A percentile compares a stretch with the other conserved stretches of the same genome.
Conservation (phyloP, 2,329 filamentous ascomycete species). For the Calonectria hongkongensis region DNA sequence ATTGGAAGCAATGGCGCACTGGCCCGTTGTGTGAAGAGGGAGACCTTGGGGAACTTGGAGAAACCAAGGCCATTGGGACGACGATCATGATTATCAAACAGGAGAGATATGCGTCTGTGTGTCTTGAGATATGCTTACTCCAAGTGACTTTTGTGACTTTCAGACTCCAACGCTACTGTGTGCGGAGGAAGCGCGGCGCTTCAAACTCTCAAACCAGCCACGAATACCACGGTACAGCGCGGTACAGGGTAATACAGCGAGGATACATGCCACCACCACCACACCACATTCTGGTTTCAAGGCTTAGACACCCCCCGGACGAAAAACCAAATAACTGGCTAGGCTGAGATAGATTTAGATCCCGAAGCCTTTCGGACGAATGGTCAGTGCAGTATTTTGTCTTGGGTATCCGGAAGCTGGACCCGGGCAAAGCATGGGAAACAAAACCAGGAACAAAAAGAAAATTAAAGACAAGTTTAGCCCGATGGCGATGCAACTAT, state of each 20-base stretch:
- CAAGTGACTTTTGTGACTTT: slow-evolving; percentile 10
- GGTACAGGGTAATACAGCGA: slow-evolving; percentile 28
- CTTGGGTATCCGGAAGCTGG: slow-evolving; percentile 18
- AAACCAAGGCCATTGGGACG: slow-evolving; percentile 24
- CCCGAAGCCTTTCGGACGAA: not conserved
- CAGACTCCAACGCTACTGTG: not conserved
- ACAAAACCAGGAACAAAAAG: not conserved
- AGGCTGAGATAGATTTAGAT: slow-evolving; percentile 14
- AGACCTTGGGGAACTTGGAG: slow-evolving; percentile 9
- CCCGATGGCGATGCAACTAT: not conserved
- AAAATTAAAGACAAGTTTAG: not conserved
- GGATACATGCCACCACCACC: slow-evolving; percentile 1
- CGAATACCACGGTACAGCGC: slow-evolving; percentile 3
- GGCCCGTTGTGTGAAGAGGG: slow-evolving; percentile 6
- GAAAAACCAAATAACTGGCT: not conserved
- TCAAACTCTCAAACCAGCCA: slow-evolving; percentile 10
- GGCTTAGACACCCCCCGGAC: not conserved
- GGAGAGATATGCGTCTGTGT: slow-evolving; percentile 14
- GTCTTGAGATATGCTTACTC: slow-evolving; percentile 21
- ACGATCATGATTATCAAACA: slow-evolving; percentile 35
- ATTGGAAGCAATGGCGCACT: slow-evolving; percentile 21
- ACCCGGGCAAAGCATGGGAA: not conserved
- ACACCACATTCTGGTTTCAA: not conserved
- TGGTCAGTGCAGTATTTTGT: slow-evolving; percentile 1
- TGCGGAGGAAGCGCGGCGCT: slow-evolving; percentile 1